Base-by-base conservation (phyloP, 1,139 yeast species). In the Protomyces lactucae-debilis region DNA sequence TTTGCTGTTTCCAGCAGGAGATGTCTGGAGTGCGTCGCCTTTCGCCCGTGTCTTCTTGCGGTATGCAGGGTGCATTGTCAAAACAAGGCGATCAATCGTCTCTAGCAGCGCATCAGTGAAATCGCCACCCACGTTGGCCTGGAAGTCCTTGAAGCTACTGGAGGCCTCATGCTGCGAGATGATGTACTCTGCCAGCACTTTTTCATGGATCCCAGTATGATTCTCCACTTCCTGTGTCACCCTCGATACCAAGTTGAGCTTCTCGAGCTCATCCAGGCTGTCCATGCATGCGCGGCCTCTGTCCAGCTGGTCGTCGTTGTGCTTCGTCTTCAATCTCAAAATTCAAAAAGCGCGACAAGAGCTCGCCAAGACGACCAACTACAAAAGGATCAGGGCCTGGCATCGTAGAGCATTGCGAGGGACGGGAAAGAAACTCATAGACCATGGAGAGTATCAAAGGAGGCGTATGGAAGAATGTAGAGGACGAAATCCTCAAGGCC, bases 51-150 rank as follows among this genome's bases (percentile, higher is more conserved):
- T 16, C 48, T 40, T 45, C 35, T 60, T 60, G 61, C 67, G 64
- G 66, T 73, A 73, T 18, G 68, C 69, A 1, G 78, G 76, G 61
- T 73, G 74, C 69, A 76, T 66, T 43, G 70, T 70, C 40, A 75
- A 64, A 5, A 76, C 75, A 66, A 76, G 75, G 9, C 75, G 72
- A 46, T 77, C 77, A 14, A 80, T 69, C 12, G 73, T 71, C 18
- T 73, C 73, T 1, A 84, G 72, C 67, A 84, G 80, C 2, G 67
- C 76, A 3, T 71, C 74, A 0, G 85, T 80, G 66, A 87, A 83
- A 10, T 83, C 87, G 21, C 88, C 89, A 0, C 90, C 93, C 72
- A 85, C 81, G 9, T 79, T 83, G 16, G 75, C 73, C 61, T 87
- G 74, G 21, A 77, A 76, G n/a, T 73, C 68, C 48, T 74, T 72